phyloP scores from a whole-genome alignment of 2,329 filamentous ascomycete species.

The Arachnomyces sp. region DNA sequence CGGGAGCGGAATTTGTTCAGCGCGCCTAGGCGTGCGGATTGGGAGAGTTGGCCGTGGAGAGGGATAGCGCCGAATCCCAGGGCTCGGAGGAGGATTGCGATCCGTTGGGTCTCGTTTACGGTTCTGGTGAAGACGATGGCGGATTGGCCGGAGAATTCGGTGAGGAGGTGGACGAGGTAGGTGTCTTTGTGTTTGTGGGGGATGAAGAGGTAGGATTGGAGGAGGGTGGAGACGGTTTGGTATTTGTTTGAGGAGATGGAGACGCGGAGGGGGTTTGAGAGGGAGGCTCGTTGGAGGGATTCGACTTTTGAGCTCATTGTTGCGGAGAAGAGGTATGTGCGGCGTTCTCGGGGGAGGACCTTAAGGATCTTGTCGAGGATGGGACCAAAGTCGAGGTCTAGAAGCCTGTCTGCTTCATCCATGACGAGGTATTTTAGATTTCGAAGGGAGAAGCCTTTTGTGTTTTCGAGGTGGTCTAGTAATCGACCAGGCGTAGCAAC shows the following conservation, averaged over 20 bases:
- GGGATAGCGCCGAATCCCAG: conserved; percentile 89
- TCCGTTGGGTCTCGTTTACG: conserved; percentile 79
- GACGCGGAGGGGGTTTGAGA: conserved; percentile 76
- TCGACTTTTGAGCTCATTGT: conserved; percentile 94
- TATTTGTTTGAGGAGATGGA: conserved; percentile 77
- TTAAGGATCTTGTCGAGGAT: conserved; percentile 90
- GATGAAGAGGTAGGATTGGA: conserved; percentile 81
- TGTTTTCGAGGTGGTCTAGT: conserved; percentile 90
- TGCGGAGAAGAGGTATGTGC: conserved; percentile 86
- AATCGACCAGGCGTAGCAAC: conserved; percentile 87
- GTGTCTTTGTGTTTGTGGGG: conserved; percentile 83
- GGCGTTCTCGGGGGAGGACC: conserved; percentile 67
- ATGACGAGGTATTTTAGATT: conserved; percentile 83
- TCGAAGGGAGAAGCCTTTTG: conserved; percentile 84
- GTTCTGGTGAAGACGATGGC: conserved; percentile 89
- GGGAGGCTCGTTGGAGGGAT: conserved; percentile 77
- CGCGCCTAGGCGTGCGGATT: conserved; percentile 77
- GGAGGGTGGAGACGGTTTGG: conserved; percentile 81
- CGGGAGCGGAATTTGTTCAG: conserved; percentile 82
- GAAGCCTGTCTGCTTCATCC: conserved; percentile 85
- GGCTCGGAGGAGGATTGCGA: conserved; percentile 73
- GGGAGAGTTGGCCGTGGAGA: conserved; percentile 83
- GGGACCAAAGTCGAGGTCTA: conserved; percentile 91
- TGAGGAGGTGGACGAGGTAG: conserved; percentile 77
- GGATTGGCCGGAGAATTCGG: conserved; percentile 78